These are phyloP conservation scores for Solanum sejunctum DNA, from an alignment of 257 asterid genomes.

Conservation along the genomic window DNA sequence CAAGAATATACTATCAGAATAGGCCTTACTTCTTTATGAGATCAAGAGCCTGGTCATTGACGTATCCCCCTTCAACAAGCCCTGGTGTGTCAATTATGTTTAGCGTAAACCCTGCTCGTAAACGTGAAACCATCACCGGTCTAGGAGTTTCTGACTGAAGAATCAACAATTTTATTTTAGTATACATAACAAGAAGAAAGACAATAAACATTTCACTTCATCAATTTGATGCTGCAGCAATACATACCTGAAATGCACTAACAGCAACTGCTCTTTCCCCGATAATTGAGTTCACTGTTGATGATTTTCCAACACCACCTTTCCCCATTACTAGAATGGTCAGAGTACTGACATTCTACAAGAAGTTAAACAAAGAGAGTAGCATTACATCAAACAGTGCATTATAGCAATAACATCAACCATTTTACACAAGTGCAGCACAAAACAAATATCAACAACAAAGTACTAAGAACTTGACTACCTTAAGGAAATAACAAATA, in stretches of 20 bases:
- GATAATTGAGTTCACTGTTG: slow-evolving; percentile 75
- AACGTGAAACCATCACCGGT: slow-evolving; percentile 90
- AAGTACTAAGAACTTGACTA: background rate
- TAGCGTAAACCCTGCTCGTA: slow-evolving; percentile 77
- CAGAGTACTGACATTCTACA: slow-evolving; percentile 64
- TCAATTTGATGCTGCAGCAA: background rate
- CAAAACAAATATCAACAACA: background rate
- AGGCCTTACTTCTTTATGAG: slow-evolving; percentile 61
- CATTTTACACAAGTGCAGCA: background rate
- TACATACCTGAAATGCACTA: slow-evolving; percentile 86
- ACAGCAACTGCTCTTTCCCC: slow-evolving; percentile 90
- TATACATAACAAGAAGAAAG: background rate
- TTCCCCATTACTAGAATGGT: slow-evolving; percentile 95
- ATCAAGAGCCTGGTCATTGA: slow-evolving; percentile 71
- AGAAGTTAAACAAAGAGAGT: background rate
- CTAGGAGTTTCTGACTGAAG: slow-evolving; percentile 85
- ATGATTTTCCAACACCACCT: slow-evolving; percentile 98
- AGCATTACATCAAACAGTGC: background rate
- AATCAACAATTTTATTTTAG: background rate
- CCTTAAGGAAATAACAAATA: background rate
- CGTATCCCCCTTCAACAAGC: slow-evolving; percentile 89
- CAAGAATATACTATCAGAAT: background rate
- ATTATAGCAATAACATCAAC: background rate
- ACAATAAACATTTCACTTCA: background rate
- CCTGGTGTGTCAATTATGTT: slow-evolving; percentile 94